Evolutionary conservation across 768 basidiomycete genomes (phyloP), one percentile per base, ranked within the genome.

Genomic region (Russula griseocarnosa): DNA sequence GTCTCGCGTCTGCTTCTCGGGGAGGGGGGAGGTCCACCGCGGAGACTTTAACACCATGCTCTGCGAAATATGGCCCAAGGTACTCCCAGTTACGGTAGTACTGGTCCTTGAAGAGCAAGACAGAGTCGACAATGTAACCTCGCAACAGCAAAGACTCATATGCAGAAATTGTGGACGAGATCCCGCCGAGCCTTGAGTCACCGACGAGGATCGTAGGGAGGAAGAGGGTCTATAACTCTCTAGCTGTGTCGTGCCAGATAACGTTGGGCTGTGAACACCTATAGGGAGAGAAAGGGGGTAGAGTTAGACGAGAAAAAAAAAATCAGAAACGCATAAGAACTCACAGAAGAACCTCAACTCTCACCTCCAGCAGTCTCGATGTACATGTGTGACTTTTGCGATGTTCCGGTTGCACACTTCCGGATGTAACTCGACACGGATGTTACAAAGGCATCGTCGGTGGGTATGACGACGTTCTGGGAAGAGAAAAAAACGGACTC

Each of bases 361-460:
- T 79, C 74, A 93, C 95, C 96, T 83, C 96, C 96, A 16, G 95
- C 96, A 10, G 96, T 95, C 75, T 98, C 96, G 52, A 98, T 76
- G 70, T 88, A 98, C 79, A 94, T 82, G 69, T 88, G 83, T 3
- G 81, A 78, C 14, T 68, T 70, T 11, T 69, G 69, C 3, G 61
- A 67, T 24, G 69, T 55, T 1, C 64, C 66, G 5, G 71, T 67
- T 1, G 86, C 86, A 70, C 83, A 83, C 28, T 74, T 65, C 38
- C 79, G 78, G n/a, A 92, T 83, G 68, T 89, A 82, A 42, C 76
- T 75, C 3, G 86, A 80, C 30, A 96, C 77, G 3, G 88, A 79
- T 54, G 81, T 80, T 32, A 90, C 77, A 47, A 94, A 81, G 0
- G 82, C 83, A 30, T 80, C 78, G 67, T 94, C 88, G 0, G 88